Conservation (phyloP, 495 filamentous ascomycete species). For the Parathielavia appendiculata region DNA sequence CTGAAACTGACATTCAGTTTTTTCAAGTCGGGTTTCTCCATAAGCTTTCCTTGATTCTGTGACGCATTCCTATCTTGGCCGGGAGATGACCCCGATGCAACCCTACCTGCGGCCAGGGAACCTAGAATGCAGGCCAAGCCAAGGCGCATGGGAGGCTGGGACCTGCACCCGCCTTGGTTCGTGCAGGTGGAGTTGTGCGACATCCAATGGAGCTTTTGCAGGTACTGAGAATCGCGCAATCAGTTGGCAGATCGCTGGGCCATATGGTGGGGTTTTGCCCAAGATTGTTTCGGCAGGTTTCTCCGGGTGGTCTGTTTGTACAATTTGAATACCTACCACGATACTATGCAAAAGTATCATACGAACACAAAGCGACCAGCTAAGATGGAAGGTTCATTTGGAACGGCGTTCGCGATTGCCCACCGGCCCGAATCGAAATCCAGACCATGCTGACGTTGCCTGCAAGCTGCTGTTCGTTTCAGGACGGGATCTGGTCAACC, state of each 20-base stretch:
- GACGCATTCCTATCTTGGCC: constrained; percentile 4
- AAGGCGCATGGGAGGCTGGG: constrained; percentile 12
- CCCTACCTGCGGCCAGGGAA: constrained; percentile 1
- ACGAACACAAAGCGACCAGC: too few species aligned
- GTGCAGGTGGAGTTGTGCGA: constrained; percentile 4
- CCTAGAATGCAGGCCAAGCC: neutral
- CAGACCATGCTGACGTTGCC: too few species aligned
- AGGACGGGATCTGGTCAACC: too few species aligned
- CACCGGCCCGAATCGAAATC: too few species aligned
- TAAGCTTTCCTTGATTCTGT: constrained; percentile 7
- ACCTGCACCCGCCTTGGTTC: constrained; percentile 8
- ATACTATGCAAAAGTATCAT: too few species aligned
- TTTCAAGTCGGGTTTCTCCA: neutral
- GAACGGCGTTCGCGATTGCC: too few species aligned
- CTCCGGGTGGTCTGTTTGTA: too few species aligned
- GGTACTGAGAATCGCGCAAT: neutral
- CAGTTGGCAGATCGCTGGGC: neutral
- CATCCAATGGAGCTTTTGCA: neutral
- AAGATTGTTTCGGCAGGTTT: too few species aligned
- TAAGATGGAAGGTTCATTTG: too few species aligned
- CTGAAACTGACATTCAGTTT: neutral
- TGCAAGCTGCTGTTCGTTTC: too few species aligned
- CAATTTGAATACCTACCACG: too few species aligned
- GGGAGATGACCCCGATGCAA: constrained; percentile 4
- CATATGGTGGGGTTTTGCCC: neutral